Conservation (phyloP, 2,329 filamentous ascomycete species). For the Aureobasidium uvarum region DNA sequence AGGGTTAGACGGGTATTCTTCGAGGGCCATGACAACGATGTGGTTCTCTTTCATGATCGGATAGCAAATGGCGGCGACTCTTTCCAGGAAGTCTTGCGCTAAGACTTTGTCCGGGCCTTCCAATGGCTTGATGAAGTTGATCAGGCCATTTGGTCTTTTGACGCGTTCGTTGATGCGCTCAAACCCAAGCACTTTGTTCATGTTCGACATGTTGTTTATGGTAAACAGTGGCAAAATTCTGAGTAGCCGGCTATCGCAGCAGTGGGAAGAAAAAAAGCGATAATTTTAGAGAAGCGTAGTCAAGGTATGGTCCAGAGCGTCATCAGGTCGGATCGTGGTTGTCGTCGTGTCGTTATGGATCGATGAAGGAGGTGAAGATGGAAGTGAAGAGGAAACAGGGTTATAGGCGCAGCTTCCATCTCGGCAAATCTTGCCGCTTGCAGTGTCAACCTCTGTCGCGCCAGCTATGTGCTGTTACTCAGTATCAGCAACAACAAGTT, state of each 20-base stretch:
- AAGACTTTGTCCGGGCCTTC: constrained; percentile 54
- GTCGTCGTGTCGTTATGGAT: not conserved
- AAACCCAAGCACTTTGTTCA: constrained; percentile 71
- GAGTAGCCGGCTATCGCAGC: not conserved
- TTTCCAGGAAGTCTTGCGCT: constrained; percentile 69
- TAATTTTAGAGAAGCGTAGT: too few species aligned
- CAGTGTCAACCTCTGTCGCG: not conserved
- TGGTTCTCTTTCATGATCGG: constrained; percentile 56
- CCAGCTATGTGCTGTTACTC: not conserved
- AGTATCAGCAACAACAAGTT: not conserved
- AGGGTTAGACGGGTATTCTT: constrained; percentile 76
- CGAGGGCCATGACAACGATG: constrained; percentile 56
- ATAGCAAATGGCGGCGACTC: constrained; percentile 75
- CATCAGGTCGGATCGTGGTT: not conserved
- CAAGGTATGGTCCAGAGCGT: not conserved
- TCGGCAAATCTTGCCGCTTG: constrained; percentile 13
- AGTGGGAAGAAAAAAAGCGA: not conserved
- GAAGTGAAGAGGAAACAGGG: not conserved
- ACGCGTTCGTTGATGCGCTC: constrained; percentile 73
- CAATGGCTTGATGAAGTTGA: constrained; percentile 82
- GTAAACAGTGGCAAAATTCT: not conserved
- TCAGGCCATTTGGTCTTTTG: constrained; percentile 71
- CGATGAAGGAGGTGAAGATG: not conserved
- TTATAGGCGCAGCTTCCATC: not conserved
- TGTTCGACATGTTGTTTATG: constrained; percentile 21